Base-by-base conservation (phyloP, 2,329 filamentous ascomycete genomes). In the Corinectria fuckeliana region DNA sequence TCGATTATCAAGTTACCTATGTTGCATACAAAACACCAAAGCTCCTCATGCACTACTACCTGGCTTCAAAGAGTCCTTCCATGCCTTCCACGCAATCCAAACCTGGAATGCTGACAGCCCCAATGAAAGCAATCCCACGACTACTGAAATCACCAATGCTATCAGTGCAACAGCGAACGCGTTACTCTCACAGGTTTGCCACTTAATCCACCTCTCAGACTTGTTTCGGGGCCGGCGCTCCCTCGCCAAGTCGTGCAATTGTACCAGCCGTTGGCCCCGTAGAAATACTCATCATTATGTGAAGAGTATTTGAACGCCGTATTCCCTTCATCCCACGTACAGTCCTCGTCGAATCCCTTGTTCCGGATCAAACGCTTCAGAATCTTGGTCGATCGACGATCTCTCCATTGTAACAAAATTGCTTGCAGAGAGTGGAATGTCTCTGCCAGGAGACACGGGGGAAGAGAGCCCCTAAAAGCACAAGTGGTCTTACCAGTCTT, bases 141-240 rank as follows among this genome's bases (percentile, higher is more conserved):
- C 8, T 10, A 64, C 56, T 4, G 62, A 56, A 21, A 62, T 59
- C 6, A 51, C 5, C 13, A 64, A 28, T 1, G 58, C 59, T 9
- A 28, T 39, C 5, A 64, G 51, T 1, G 62, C 62, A 32, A 62
- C 41, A 5, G 44, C 53, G 9, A 64, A 55, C 10, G 62, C 56
- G 18, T 60, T 64, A 5, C 56, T 58, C 21, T 62, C 62, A 11
- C 47, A 62, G 8, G 51, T 59, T 21, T 62, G 56, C 34, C 52
- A 49, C 10, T 62, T 52, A 3, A 64, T 21, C 62, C 62, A 62
- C 7, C 55, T 38, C 28, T 59, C 56, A 4, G 62, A 45, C 16
- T 34, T 30, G 47, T 55, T 64, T 10, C 32, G 47, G 1, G 59
- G 62, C 3, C 55, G 59, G 10, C 42, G 34, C 6, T 50, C 32